Base-by-base conservation (phyloP, 2,329 filamentous ascomycete genomes). In the Colletotrichum musae region DNA sequence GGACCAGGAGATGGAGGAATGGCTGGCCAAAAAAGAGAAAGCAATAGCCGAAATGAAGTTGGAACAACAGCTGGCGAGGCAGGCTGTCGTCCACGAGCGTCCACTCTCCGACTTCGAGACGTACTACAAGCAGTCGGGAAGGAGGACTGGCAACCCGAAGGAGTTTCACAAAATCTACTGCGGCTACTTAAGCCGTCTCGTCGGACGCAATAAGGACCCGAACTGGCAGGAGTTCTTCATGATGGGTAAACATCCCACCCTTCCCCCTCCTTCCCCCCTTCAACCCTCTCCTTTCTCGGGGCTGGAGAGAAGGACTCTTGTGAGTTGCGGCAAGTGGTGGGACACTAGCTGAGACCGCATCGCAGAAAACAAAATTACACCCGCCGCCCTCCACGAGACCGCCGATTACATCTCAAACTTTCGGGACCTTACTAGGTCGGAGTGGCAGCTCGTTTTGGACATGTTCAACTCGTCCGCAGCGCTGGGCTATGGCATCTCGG, bases 401-500 rank as follows among this genome's bases (percentile, higher is more conserved):
- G 68, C 70, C 21, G n/a, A 26, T 5, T 41, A 60, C 10, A 9
- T 53, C 13, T 5, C 15, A 3, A 1, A 2, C 10, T 45, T 56
- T 5, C 53, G 15, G 3, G 3, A 13, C 21, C 39, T 9, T 5
- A 1, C 0, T 70, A 1, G 69, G 70, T n/a, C 18, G n/a, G 64
- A 68, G 16, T 13, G 28, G 1, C n/a, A 53, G 15, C 28, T 63
- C 15, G 16, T 16, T 4, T 54, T 24, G 28, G 32, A 26, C 18
- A 68, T 82, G 62, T 79, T 80, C 74, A 66, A 74, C 43, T 73
- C 75, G 5, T 80, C 81, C 10, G 77, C 80, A 1, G 75, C 74
- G 15, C 72, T 74, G 58, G 76, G 79, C 36, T 72, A 78, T 61
- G 71, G 70, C 4, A 68, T 74, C 32, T 76, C 80, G 18, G 79